These are phyloP conservation scores for Geosmithia flava DNA, from an alignment of 2,329 filamentous ascomycete genomes.

Conservation along the genomic window DNA sequence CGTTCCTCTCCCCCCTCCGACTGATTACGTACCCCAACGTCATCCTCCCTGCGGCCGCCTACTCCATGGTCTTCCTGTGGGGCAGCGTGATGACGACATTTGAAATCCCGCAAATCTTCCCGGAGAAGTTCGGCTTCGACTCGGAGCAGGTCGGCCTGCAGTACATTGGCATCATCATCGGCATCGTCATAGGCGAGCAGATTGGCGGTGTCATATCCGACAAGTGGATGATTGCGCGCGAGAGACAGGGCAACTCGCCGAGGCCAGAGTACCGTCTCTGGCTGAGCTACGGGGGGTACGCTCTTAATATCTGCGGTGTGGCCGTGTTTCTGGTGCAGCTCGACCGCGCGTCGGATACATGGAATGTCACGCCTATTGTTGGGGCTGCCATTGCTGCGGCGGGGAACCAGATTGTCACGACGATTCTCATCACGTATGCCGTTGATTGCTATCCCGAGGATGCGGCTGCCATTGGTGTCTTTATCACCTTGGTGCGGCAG, in stretches of 20 bases:
- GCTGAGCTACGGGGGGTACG: slow-evolving; percentile 40
- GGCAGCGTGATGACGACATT: slow-evolving; percentile 26
- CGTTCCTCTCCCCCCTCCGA: slow-evolving; percentile 7
- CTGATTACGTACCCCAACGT: slow-evolving; percentile 2
- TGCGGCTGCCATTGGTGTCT: slow-evolving; percentile 41
- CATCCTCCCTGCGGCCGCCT: slow-evolving; percentile 29
- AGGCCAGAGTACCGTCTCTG: slow-evolving; percentile 42
- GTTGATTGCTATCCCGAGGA: slow-evolving; percentile 43
- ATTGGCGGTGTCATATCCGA: slow-evolving; percentile 41
- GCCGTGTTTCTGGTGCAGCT: slow-evolving; percentile 41
- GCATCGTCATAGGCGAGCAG: slow-evolving; percentile 44
- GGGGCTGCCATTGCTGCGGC: slow-evolving; percentile 37
- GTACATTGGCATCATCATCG: slow-evolving; percentile 42
- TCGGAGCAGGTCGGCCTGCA: slow-evolving; percentile 45
- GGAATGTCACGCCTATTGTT: slow-evolving; percentile 44
- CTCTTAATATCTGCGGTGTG: slow-evolving; percentile 35
- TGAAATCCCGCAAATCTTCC: slow-evolving; percentile 47
- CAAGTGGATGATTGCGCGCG: slow-evolving; percentile 32
- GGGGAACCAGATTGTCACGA: slow-evolving; percentile 50
- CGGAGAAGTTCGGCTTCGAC: slow-evolving; percentile 41
- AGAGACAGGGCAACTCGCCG: slow-evolving; percentile 15
- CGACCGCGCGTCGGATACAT: slow-evolving; percentile 28
- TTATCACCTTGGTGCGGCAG: slow-evolving; percentile 42
- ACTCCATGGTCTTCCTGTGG: slow-evolving; percentile 44
- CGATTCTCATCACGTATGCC: slow-evolving; percentile 45